Evolutionary conservation across 75 land plant species (phyloP).

Genomic region (Isoetes taiwanensis): DNA sequence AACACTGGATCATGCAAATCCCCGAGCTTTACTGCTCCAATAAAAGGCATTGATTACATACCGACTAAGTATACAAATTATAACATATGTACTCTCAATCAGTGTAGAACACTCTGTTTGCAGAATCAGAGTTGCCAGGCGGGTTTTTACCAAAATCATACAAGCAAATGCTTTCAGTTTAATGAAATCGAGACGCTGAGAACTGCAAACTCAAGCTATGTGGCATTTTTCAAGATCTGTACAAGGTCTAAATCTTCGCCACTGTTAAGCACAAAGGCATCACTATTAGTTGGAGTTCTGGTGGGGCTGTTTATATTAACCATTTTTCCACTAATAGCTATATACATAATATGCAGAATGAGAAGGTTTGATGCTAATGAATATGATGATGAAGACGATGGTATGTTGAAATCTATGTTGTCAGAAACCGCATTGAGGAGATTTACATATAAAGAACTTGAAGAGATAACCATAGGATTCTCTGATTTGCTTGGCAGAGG

Average conservation of each 20-base stretch:
- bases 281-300: no score
- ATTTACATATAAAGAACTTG: background rate
- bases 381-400: background rate
- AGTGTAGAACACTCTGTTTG: no score
- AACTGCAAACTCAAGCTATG: background rate
- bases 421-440: background rate
- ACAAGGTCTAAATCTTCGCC: background rate
- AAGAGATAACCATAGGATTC: background rate
- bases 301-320: no score
- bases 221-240: no score
- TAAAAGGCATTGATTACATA: no score
- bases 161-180: background rate
- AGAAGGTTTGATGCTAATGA: background rate
- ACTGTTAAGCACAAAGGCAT: background rate
- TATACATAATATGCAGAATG: background rate
- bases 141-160: no score
- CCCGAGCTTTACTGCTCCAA: background rate
- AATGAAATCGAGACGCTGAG: background rate
- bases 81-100: no score
- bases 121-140: no score
- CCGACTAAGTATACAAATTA: no score
- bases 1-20: background rate
- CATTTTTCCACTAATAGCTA: background rate
- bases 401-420: background rate
- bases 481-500: background rate